Percentiles rank a stretch among this genome's conserved stretches.
Conservation (phyloP, 169 alveolate species). For the Plasmodium berghei region DNA sequence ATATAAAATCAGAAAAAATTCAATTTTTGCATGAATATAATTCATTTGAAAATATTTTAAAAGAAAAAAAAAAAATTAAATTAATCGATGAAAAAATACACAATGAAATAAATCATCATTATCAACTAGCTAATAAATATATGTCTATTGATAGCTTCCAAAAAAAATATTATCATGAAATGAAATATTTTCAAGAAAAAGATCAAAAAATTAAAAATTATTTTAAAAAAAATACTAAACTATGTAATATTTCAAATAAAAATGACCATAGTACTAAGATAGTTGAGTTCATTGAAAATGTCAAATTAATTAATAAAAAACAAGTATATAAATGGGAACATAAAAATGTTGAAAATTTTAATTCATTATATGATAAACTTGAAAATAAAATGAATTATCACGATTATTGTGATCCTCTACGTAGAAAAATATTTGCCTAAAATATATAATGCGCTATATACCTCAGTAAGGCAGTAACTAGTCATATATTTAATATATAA, state of each 20-base stretch:
- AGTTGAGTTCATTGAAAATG: background rate
- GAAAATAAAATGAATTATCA: constrained; percentile 24
- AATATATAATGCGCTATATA: no score
- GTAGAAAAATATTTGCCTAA: background rate
- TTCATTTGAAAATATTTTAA: constrained; percentile 29
- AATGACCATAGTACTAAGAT: background rate
- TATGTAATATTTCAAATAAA: background rate
- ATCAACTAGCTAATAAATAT: background rate
- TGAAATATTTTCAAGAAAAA: constrained; percentile 2
- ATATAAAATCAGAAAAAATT: constrained; percentile 1
- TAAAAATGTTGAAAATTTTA: background rate
- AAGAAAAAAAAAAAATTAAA: constrained; percentile 36
- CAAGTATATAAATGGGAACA: background rate
- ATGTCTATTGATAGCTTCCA: constrained; percentile 14
- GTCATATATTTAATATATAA: no score
- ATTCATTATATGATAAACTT: constrained; percentile 15
- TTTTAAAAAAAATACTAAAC: background rate
- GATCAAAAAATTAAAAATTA: constrained; percentile 20
- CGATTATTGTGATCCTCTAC: constrained; percentile 35
- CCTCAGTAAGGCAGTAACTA: no score
- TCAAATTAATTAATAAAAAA: background rate
- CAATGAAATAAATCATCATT: constrained; percentile 24
- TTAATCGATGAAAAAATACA: constrained; percentile 19
- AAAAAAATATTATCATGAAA: constrained; percentile 12
- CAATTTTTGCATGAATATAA: constrained; percentile 34